Evolutionary conservation across 192 early-diverging fungal species (phyloP).

Genomic region (Diversispora eburnea): DNA sequence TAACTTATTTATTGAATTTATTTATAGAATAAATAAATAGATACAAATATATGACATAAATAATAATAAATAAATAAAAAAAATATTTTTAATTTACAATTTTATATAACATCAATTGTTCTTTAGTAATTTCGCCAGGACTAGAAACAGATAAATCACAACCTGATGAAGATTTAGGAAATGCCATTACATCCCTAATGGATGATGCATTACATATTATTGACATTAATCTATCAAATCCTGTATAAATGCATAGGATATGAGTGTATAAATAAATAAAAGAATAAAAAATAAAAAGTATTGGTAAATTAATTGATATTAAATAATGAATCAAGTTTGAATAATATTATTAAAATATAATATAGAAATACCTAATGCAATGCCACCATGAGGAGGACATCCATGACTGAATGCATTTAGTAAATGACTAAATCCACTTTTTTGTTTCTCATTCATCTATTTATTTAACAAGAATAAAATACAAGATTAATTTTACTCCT

Average conservation of each 20-base stretch:
- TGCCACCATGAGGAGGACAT: slow-evolving; percentile 88
- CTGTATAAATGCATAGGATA: slow-evolving; percentile 17
- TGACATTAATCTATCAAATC: slow-evolving; percentile 77
- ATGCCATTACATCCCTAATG: slow-evolving; percentile 90
- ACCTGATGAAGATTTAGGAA: slow-evolving; percentile 80
- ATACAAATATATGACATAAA: too few relatives aligned
- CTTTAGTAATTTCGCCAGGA: slow-evolving; percentile 58
- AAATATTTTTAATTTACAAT: slow-evolving; percentile 29
- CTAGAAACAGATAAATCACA: slow-evolving; percentile 78
- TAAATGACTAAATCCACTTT: slow-evolving; percentile 72
- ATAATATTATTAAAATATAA: neutral
- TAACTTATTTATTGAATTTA: too few relatives aligned
- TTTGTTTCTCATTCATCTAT: slow-evolving; percentile 51
- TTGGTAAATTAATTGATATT: too few relatives aligned
- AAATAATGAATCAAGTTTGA: neutral
- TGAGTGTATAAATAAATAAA: too few relatives aligned
- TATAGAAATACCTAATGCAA: slow-evolving; percentile 56
- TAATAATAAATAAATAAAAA: too few relatives aligned
- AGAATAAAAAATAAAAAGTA: too few relatives aligned
- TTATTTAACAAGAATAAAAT: too few relatives aligned
- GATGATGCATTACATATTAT: slow-evolving; percentile 67
- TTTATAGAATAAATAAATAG: too few relatives aligned
- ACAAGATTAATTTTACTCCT: too few relatives aligned
- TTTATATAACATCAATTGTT: slow-evolving; percentile 67
- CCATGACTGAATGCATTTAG: slow-evolving; percentile 75